Conservation (phyloP, 2,329 filamentous ascomycete species). For the Trichoderma citrinoviride region DNA sequence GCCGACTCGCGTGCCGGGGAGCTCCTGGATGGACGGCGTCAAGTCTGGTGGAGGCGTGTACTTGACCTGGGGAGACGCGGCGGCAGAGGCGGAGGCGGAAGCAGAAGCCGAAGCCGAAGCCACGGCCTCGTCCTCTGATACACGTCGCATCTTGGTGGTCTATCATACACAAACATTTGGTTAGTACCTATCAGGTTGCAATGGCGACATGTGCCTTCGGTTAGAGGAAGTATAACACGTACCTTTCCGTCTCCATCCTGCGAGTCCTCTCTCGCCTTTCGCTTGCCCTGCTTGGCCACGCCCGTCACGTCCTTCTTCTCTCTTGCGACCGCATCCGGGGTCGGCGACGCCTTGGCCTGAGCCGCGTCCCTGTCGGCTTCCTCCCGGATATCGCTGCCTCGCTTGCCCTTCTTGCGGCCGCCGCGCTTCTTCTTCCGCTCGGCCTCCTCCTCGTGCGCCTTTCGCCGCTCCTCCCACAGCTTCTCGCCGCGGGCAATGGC, state of each 20-base stretch:
- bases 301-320: slow-evolving; percentile 54
- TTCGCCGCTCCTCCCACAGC: slow-evolving; percentile 75
- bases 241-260: slow-evolving; percentile 53
- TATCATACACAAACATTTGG: slow-evolving; percentile 29
- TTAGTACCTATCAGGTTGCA: slow-evolving; percentile 10
- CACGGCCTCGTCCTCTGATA: slow-evolving; percentile 47
- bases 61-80: slow-evolving; percentile 32
- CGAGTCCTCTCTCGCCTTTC: slow-evolving; percentile 57
- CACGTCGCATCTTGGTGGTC: slow-evolving; percentile 50
- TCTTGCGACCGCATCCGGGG: slow-evolving; percentile 42
- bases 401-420: slow-evolving; percentile 65
- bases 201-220: no score
- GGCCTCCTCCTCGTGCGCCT: slow-evolving; percentile 60
- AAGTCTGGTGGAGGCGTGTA: slow-evolving; percentile 54
- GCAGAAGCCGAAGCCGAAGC: slow-evolving; percentile 31
- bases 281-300: slow-evolving; percentile 45
- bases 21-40: slow-evolving; percentile 49
- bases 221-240: slow-evolving; percentile 25
- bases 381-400: slow-evolving; percentile 61
- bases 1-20: slow-evolving; percentile 63
- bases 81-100: slow-evolving; percentile 23
- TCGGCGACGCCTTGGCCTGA: slow-evolving; percentile 42
- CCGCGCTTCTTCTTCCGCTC: slow-evolving; percentile 56
- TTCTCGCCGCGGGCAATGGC: slow-evolving; percentile 77
- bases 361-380: slow-evolving; percentile 51